Evolutionary conservation across 2,329 filamentous ascomycete species (phyloP), one percentile per base, ranked within the genome.

Genomic region (Kalaharituber pfeilii): DNA sequence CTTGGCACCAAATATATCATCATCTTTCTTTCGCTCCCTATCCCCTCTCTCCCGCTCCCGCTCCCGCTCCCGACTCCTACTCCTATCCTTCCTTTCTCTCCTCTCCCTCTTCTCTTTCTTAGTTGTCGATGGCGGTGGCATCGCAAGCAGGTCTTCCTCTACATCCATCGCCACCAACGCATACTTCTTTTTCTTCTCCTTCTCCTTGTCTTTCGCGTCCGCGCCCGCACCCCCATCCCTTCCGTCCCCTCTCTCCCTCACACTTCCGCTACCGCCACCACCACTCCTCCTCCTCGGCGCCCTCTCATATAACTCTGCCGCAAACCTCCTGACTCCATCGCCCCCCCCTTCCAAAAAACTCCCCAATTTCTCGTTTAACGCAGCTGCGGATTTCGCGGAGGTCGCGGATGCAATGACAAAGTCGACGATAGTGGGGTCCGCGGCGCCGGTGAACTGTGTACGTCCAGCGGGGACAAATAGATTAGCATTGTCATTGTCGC

Each of bases 131-230:
- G 54, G 45, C 7, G 53, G 27, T 18, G 60, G 59, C 53, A 56
- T 55, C 54, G 59, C 56, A 11, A 56, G 55, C 28, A 54, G 73
- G n/a, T 79, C 71, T 58, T 79, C 77, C 29, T 75, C 75, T 9
- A 78, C 78, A 56, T 78, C 78, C 80, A 83, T 83, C 6, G 79
- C 75, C 59, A 83, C 68, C 61, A 83, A 76, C 6, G 79, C 78
- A 66, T 82, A 83, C 62, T 75, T 77, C 66, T 81, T 81, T 55
- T 58, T 59, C 50, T 56, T 58, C 25, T 55, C 26, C 53, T 53
- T 59, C 42, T 57, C 42, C n/a, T n/a, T n/a, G 18, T 47, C 13
- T 76, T 67, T 80, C 80, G n/a, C n/a, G n/a, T n/a, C 57, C 36
- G 54, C 51, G 56, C 53, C 26, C 44, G 49, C 53, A 51, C 57